Evolutionary conservation across 306 rosid genomes (phyloP).

Genomic region (Calophaca sinica): DNA sequence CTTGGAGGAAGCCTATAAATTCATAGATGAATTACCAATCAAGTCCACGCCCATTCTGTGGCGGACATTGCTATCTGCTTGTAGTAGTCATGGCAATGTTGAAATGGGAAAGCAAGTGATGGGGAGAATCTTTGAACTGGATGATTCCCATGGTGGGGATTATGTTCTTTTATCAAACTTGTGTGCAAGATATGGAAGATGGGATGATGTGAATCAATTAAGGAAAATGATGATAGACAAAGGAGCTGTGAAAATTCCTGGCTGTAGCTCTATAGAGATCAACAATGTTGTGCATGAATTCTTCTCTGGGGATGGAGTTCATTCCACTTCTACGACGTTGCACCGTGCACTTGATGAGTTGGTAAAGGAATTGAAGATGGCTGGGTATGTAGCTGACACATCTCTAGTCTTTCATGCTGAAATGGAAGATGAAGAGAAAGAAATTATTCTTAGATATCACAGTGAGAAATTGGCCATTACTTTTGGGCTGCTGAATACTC

Average conservation of each 20-base stretch:
- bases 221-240: constrained; percentile 76
- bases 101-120: constrained; percentile 74
- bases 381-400: constrained; percentile 80
- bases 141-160: constrained; percentile 89
- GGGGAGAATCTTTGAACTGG: constrained; percentile 66
- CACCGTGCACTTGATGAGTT: constrained; percentile 73
- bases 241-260: constrained; percentile 77
- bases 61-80: constrained; percentile 80
- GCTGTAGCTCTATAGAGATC: constrained; percentile 86
- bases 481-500: constrained; percentile 73
- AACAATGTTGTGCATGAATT: constrained; percentile 88
- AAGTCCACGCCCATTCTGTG: constrained; percentile 79
- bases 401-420: constrained; percentile 73
- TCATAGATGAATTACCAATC: constrained; percentile 66
- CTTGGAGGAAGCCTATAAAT: constrained; percentile 73
- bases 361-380: constrained; percentile 70
- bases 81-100: constrained; percentile 72
- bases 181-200: constrained; percentile 70
- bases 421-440: constrained; percentile 73
- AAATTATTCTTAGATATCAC: constrained; percentile 75
- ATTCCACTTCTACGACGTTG: constrained; percentile 54
- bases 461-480: constrained; percentile 88
- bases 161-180: constrained; percentile 84
- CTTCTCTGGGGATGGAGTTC: constrained; percentile 81
- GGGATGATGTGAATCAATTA: constrained; percentile 80